phyloP scores from a whole-genome alignment of 164 flowering plant species.

The Echeveria elegans region DNA sequence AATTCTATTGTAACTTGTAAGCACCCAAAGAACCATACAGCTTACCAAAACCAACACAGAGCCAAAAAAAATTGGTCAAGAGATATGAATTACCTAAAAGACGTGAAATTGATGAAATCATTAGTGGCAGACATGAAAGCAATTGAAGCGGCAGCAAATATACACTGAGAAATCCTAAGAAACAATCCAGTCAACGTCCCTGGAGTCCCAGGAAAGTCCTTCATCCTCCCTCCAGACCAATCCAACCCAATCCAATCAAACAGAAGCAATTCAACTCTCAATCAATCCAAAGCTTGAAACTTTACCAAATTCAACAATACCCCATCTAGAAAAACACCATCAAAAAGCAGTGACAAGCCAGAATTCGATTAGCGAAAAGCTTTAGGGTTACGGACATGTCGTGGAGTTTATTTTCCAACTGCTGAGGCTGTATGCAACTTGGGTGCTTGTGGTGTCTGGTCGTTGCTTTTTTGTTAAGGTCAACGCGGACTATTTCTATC shows the following conservation, averaged over 20 bases:
- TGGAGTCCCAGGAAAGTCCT: slow-evolving; percentile 3
- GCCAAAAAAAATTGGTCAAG: not conserved
- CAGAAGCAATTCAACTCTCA: not conserved
- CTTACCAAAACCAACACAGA: not conserved
- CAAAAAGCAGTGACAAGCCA: too few relatives aligned
- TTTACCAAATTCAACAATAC: not conserved
- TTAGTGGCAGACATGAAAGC: not conserved
- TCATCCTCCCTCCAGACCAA: too few relatives aligned
- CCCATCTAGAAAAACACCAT: not conserved
- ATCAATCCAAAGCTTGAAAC: not conserved
- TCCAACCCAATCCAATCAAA: not conserved
- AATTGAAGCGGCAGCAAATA: not conserved
- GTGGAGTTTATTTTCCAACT: too few relatives aligned
- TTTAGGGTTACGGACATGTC: too few relatives aligned
- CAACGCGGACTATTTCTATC: too few relatives aligned
- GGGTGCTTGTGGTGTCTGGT: too few relatives aligned
- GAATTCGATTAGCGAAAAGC: too few relatives aligned
- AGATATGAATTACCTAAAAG: not conserved
- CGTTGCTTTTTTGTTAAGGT: too few relatives aligned
- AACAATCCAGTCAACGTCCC: not conserved
- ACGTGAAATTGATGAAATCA: not conserved
- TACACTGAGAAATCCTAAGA: not conserved
- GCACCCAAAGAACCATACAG: not conserved
- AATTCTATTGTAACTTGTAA: too few relatives aligned
- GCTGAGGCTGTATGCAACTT: too few relatives aligned